Evolutionary conservation across 306 rosid genomes (phyloP), one percentile per base, ranked within the genome.

Genomic region (Citrullus colocynthis): DNA sequence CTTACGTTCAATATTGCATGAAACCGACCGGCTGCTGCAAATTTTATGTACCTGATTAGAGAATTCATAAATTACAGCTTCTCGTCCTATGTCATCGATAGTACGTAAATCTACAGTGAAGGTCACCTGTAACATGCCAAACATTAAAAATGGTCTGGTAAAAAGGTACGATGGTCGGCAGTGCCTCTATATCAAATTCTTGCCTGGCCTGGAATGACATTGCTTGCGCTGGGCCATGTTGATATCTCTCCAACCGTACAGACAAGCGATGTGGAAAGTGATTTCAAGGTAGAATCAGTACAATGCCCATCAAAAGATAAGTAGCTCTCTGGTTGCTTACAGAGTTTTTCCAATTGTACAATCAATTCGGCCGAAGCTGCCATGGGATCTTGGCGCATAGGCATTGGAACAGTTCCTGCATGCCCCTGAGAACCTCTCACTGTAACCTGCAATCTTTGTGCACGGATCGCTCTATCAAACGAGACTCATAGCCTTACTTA

Each of bases 151-250:
- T 58, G 76, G 79, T 59, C 56, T 14, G 54, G 9, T 14, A 52
- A 54, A 74, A 74, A 54, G 57, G 74, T 70, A 17, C 6, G 77
- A 16, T 9, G 78, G 32, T 54, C 45, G 5, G 78, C 44, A 74
- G 63, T 74, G 48, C 45, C 78, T 74, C 45, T 48, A 30, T 49
- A 44, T 79, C 80, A 82, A 82, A 78, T 58, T 74, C 95, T 88
- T 95, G 86, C 97, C 98, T 95, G 92, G 86, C 98, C 97, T 57
- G 97, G 97, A 85, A 95, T 92, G 80, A 95, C 98, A 83, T 95
- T 95, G 75, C 97, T 95, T 82, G 98, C 97, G 86, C 97, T 95
- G 18, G 98, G 98, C 98, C 98, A 95, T 52, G 97, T 89, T 54
- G 97, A 89, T 86, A 95, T 92, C 86, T 92, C 98, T 75, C 98